Evolutionary conservation across 345 rosid species (phyloP), one percentile per base, ranked within the genome.

Genomic region (Sonneratia alba): DNA sequence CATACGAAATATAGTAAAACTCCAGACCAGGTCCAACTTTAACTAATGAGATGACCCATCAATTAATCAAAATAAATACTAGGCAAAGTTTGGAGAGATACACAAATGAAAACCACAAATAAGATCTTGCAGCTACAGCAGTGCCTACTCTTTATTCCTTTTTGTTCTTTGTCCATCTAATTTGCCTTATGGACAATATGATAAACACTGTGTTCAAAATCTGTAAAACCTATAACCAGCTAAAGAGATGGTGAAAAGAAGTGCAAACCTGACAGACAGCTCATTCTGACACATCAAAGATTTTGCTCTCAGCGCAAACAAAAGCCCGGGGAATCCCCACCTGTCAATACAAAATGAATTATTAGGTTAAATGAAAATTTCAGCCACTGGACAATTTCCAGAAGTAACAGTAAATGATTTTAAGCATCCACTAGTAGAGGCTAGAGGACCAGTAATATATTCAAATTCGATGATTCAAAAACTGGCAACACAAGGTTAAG

Each of bases 221-320:
- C 42, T 42, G 8, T 21, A 5, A 24, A 67, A 13, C 3, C 34
- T 66, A 36, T 19, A 32, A 67, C 32, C 16, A 45, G 49, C 3
- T 67, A 66, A 24, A 36, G 42, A n/a, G 22, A 38, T 38, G 42
- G 19, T n/a, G 32, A 67, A 45, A 24, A 66, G 55, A 71, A 19
- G 45, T 21, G 71, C 95, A 47, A 14, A 92, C 99, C 97, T 95
- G 99, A 79, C 99, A 95, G 75, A 92, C 90, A 65, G 98, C 98
- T 98, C 98, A 95, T 77, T 95, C 99, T 71, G 99, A 95, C 51
- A 89, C 99, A 78, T 95, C 99, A 89, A 92, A 95, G 81, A 92
- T 84, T 82, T 92, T 95, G 89, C 97, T 92, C 81, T 95, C 99
- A 4, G 97, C 99, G 71, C 99, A 95, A 72, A 95, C 99, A 90